Base-by-base conservation (phyloP, 441 rosid species). In the Croton setiger region DNA sequence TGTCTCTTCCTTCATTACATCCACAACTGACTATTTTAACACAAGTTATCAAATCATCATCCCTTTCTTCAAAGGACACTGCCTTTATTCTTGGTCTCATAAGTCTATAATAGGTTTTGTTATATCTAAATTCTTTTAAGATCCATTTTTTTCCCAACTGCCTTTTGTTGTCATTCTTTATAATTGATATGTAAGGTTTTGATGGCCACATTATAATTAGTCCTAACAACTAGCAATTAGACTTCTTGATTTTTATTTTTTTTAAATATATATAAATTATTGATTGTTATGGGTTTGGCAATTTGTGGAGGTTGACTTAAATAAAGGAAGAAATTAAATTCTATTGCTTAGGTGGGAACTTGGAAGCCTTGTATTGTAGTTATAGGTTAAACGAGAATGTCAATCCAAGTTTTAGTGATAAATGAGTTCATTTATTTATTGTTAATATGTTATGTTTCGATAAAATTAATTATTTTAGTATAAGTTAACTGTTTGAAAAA, bases 141-240 rank as follows among this genome's bases (percentile, higher is more conserved):
- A 45, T 47, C 20, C 23, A 55, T 54, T 47, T 12, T n/a, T 7
- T 21, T 3, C 10, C 49, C 14, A 66, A 66, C 69, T 37, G 33
- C 69, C 35, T 52, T 69, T 66, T 63, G 66, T 62, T 74, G 66
- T 76, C 77, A 72, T 74, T 74, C 72, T 43, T 49, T 54, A 68
- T 62, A 23, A 68, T 67, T 52, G 23, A 44, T 49, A 8, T 49
- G 12, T 20, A 53, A 11, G 23, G 45, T 48, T 67, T 11, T 12
- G 14, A 47, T 21, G 13, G 31, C 65, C 9, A 7, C 47, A 44
- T 17, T 27, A 27, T 27, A 27, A 27, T 27, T 35, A 5, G 55
- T 13, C 17, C n/a, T 48, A 67, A 57, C 64, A n/a, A 57, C 20
- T 44, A 45, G 17, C 45, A 67, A 45, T 64, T 33, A 48, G 11